phyloP scores from a whole-genome alignment of 2,329 filamentous ascomycete species.

The Pseudocercospora eumusae region DNA sequence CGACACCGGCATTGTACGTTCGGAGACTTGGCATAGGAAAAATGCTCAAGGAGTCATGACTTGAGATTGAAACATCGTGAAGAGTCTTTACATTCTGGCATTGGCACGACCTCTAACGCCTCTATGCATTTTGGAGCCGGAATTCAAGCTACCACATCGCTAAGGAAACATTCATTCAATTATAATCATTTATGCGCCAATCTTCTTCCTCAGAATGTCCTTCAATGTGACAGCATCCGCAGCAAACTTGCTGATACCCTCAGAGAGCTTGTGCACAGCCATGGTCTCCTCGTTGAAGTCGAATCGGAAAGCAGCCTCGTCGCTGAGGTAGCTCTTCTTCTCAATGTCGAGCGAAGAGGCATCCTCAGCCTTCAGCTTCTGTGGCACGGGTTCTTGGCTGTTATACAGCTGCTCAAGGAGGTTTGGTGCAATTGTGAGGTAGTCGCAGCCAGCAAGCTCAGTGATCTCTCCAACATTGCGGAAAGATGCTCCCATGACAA shows the following conservation, averaged over 20 bases:
- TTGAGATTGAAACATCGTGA: not conserved
- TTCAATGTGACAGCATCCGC: slow-evolving; percentile 94
- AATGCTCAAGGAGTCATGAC: not conserved
- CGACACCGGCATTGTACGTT: not conserved
- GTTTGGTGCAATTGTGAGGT: slow-evolving; percentile 95
- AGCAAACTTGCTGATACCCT: slow-evolving; percentile 99
- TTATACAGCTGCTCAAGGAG: slow-evolving; percentile 93
- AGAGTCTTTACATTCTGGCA: not conserved
- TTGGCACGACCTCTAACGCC: not conserved
- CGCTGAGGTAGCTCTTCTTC: slow-evolving; percentile 87
- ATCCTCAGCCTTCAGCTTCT: slow-evolving; percentile 80
- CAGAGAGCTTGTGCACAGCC: slow-evolving; percentile 98
- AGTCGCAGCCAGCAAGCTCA: slow-evolving; percentile 96
- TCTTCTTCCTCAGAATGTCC: slow-evolving; percentile 85
- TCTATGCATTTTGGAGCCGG: slow-evolving; percentile 15
- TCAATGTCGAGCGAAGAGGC: slow-evolving; percentile 71
- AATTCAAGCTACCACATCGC: slow-evolving; percentile 11
- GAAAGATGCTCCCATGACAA: slow-evolving; percentile 99
- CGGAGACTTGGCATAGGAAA: not conserved
- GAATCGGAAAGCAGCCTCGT: slow-evolving; percentile 93
- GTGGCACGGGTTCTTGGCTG: slow-evolving; percentile 75
- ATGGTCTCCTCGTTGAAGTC: slow-evolving; percentile 99
- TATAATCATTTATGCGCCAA: slow-evolving; percentile 45
- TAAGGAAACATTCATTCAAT: slow-evolving; percentile 10
- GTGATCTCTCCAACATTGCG: slow-evolving; percentile 95